Conservation (phyloP, 2,329 filamentous ascomycete genomes). For the Cercospora sojina region DNA sequence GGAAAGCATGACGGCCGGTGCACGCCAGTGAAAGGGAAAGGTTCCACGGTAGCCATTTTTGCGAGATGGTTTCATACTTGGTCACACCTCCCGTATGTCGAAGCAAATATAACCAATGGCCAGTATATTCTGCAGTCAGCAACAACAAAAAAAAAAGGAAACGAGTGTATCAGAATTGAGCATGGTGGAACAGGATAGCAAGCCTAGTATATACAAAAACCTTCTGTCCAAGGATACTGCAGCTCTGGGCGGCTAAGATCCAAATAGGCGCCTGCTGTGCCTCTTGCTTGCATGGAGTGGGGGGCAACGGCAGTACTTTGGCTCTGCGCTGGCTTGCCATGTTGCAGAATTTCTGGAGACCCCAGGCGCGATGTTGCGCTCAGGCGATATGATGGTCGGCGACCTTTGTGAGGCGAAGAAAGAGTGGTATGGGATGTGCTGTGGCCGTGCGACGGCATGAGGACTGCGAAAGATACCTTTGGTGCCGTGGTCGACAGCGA, state of each 20-base stretch:
- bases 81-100: background rate
- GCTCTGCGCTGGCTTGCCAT: background rate
- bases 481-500: background rate
- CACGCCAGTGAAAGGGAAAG: background rate
- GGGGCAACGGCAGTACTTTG: background rate
- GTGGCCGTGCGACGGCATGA: background rate
- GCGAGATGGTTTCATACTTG: slow-evolving; percentile 4
- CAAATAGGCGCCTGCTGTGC: slow-evolving; percentile 14
- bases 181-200: background rate
- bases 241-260: slow-evolving; percentile 14
- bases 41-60: background rate
- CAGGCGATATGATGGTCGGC: background rate
- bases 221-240: background rate
- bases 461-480: background rate
- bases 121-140: background rate
- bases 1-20: slow-evolving; percentile 3
- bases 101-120: background rate
- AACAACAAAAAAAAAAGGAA: background rate
- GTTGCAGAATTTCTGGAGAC: background rate
- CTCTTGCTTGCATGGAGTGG: slow-evolving; percentile 12
- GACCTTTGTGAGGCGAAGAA: background rate
- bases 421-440: background rate
- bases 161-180: background rate
- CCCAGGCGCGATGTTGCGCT: background rate
- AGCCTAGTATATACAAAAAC: slow-evolving; percentile 6